phyloP scores from a whole-genome alignment of 176 grass and related monocot genomes.

The Paspalum notatum region DNA sequence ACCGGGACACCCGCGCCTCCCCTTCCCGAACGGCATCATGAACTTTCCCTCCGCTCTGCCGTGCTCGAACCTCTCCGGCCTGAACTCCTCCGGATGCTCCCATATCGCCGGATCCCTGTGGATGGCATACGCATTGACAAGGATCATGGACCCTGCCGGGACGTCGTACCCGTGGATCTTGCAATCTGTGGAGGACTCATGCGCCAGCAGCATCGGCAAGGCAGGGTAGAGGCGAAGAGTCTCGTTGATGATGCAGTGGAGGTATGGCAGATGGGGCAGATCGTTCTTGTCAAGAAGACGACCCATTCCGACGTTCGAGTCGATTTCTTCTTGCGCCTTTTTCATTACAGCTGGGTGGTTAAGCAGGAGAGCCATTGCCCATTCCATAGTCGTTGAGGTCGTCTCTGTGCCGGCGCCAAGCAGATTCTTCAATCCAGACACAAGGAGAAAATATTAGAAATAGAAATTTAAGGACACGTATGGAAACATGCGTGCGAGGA shows the following conservation, averaged over 20 bases:
- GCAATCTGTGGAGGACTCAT: slow-evolving; percentile 48
- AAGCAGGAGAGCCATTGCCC: slow-evolving; percentile 48
- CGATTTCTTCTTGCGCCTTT: slow-evolving; percentile 40
- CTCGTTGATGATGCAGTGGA: slow-evolving; percentile 51
- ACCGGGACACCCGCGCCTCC: slow-evolving; percentile 47
- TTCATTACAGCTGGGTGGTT: slow-evolving; percentile 46
- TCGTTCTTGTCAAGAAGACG: slow-evolving; percentile 48
- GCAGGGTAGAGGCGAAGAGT: slow-evolving; percentile 55
- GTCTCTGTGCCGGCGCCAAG: slow-evolving; percentile 48
- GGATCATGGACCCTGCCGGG: slow-evolving; percentile 45
- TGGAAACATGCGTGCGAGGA: not conserved
- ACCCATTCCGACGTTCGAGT: slow-evolving; percentile 23
- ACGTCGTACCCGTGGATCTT: slow-evolving; percentile 50
- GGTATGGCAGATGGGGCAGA: slow-evolving; percentile 50
- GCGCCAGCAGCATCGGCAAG: slow-evolving; percentile 35
- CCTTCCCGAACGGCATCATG: slow-evolving; percentile 56
- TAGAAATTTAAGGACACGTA: not conserved
- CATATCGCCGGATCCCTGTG: slow-evolving; percentile 42
- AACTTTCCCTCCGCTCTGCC: not conserved
- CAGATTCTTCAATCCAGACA: slow-evolving; percentile 33
- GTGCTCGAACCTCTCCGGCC: slow-evolving; percentile 46
- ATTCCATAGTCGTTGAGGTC: slow-evolving; percentile 40
- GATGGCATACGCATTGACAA: slow-evolving; percentile 54
- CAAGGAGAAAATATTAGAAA: not conserved
- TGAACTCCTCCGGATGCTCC: slow-evolving; percentile 46